These are phyloP conservation scores for Carex kokanica DNA, from an alignment of 176 grass and related monocot species.

Conservation along the genomic window DNA sequence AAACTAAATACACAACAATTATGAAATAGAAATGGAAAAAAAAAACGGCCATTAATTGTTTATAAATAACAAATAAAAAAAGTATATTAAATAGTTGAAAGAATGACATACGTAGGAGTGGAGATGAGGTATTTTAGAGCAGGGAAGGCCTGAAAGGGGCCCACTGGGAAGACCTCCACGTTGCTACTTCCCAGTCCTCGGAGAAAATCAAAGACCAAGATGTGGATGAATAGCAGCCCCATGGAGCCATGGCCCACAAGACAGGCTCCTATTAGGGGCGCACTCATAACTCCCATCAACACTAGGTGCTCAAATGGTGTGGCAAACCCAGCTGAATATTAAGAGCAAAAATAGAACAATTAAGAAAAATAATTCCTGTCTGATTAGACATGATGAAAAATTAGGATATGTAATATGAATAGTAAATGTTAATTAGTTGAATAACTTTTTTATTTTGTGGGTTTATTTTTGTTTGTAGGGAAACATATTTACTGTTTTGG, in stretches of 20 bases:
- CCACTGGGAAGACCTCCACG: constrained; percentile 57
- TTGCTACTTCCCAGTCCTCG: constrained; percentile 82
- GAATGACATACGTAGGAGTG: constrained; percentile 64
- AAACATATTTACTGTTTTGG: too few species aligned
- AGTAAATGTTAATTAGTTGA: background rate
- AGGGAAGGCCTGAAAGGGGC: constrained; percentile 45
- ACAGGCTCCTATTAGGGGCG: constrained; percentile 45
- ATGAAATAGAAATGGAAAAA: too few species aligned
- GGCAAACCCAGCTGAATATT: constrained; percentile 44
- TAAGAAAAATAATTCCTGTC: background rate
- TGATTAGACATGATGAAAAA: background rate
- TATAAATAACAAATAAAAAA: background rate
- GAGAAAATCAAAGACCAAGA: constrained; percentile 60
- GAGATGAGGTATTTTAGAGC: constrained; percentile 62
- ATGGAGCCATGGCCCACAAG: constrained; percentile 39
- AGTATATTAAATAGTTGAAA: background rate
- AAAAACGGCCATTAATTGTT: too few species aligned
- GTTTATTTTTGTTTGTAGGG: background rate
- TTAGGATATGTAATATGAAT: background rate
- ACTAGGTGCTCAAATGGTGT: constrained; percentile 62
- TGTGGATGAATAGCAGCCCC: constrained; percentile 53
- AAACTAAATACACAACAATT: too few species aligned
- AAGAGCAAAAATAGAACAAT: background rate
- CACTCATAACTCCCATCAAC: constrained; percentile 39
- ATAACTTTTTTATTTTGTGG: background rate